Conservation (phyloP, 495 filamentous ascomycete species). For the Penicillium diatomitis region DNA sequence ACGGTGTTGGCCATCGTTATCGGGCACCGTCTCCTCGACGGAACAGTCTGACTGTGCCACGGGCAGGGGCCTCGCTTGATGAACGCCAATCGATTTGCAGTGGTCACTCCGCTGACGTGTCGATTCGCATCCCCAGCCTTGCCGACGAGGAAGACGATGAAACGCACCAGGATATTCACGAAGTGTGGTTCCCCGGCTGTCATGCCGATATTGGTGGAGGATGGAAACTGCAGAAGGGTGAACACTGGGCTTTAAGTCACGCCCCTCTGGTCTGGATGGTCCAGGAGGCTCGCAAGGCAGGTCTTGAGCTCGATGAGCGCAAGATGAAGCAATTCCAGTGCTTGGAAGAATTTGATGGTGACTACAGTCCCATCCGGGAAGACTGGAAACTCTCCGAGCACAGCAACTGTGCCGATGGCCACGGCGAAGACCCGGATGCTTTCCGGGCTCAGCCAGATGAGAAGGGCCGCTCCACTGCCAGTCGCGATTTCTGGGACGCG, state of each 20-base stretch:
- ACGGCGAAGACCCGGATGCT: slow-evolving; percentile 8
- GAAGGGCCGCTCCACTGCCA: slow-evolving; percentile 24
- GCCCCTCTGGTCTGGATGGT: slow-evolving; percentile 80
- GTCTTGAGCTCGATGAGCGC: slow-evolving; percentile 57
- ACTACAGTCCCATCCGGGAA: slow-evolving; percentile 35
- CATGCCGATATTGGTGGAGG: slow-evolving; percentile 82
- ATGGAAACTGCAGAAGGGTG: slow-evolving; percentile 54
- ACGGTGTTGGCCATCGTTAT: slow-evolving; percentile 23
- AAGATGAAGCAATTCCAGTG: slow-evolving; percentile 62
- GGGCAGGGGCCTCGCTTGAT: slow-evolving; percentile 19
- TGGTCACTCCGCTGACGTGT: slow-evolving; percentile 26
- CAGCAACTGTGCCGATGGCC: slow-evolving; percentile 14
- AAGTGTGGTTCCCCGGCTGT: slow-evolving; percentile 76
- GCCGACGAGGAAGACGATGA: slow-evolving; percentile 46
- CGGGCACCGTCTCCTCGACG: slow-evolving; percentile 29
- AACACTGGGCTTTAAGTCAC: slow-evolving; percentile 57
- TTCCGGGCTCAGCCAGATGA: slow-evolving; percentile 15
- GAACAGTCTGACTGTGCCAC: slow-evolving; percentile 24
- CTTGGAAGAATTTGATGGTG: slow-evolving; percentile 39
- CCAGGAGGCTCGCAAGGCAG: slow-evolving; percentile 64
- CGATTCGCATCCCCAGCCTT: slow-evolving; percentile 28
- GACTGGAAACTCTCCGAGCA: slow-evolving; percentile 22
- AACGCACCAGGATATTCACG: slow-evolving; percentile 58
- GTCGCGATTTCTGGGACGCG: slow-evolving; percentile 41
- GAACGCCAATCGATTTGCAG: slow-evolving; percentile 30